Evolutionary conservation across 2,329 filamentous ascomycete species (phyloP).

Genomic region (Monosporascus sp.): DNA sequence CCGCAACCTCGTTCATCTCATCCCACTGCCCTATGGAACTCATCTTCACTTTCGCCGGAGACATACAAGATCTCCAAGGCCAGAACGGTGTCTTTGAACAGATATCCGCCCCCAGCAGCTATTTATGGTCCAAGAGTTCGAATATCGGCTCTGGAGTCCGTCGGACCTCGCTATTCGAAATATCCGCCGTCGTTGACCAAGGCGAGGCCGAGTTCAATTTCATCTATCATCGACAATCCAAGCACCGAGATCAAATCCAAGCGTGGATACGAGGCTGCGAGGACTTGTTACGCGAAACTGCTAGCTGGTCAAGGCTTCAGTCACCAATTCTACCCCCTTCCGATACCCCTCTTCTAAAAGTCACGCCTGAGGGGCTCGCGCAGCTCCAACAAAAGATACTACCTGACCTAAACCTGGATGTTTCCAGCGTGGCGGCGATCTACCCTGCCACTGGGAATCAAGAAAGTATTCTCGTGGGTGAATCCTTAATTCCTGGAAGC

Average conservation of each 20-base stretch:
- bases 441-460: conserved; percentile 44
- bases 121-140: conserved; percentile 33
- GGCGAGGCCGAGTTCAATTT: conserved; percentile 42
- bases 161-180: conserved; percentile 46
- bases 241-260: conserved; percentile 37
- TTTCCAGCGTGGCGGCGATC: conserved; percentile 44
- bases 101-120: conserved; percentile 35
- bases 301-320: conserved; percentile 35
- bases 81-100: conserved; percentile 46
- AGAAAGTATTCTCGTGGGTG: conserved; percentile 44
- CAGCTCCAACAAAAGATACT: conserved; percentile 40
- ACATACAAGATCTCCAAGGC: conserved; percentile 42
- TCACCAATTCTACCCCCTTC: conserved; percentile 45
- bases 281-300: conserved; percentile 38
- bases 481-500: conserved; percentile 35
- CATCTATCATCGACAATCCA: conserved; percentile 37
- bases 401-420: conserved; percentile 34
- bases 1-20: conserved; percentile 30
- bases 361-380: conserved; percentile 41
- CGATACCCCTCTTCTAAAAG: conserved; percentile 43
- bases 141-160: conserved; percentile 42
- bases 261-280: conserved; percentile 46
- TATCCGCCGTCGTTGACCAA: conserved; percentile 42
- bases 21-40: conserved; percentile 51
- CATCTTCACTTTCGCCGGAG: conserved; percentile 52